Conservation (phyloP, 148 eudicot genomes). For the Rhododendron molle region DNA sequence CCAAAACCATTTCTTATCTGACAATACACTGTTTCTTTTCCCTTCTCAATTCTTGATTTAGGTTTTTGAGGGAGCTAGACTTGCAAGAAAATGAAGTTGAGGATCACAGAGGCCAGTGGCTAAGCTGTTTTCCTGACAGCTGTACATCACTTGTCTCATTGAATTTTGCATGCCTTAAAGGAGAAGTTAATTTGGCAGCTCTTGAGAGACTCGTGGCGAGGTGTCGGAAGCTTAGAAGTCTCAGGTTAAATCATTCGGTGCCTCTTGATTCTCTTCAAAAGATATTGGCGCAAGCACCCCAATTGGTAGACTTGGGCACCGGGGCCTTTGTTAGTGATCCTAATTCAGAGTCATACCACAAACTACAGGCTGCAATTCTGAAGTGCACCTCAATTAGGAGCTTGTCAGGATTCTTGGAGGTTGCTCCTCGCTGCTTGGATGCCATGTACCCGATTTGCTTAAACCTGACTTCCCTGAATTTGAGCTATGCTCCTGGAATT, state of each 20-base stretch:
- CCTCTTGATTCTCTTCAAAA: constrained; percentile 53
- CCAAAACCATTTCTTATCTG: background rate
- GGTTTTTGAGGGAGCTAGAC: constrained; percentile 75
- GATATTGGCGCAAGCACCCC: constrained; percentile 64
- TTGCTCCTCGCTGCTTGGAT: constrained; percentile 56
- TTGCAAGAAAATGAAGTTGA: constrained; percentile 78
- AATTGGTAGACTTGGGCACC: constrained; percentile 60
- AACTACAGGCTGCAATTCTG: constrained; percentile 34
- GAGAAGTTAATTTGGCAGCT: constrained; percentile 52
- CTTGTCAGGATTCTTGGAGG: constrained; percentile 69
- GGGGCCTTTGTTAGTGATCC: constrained; percentile 67
- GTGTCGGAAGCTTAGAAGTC: constrained; percentile 51
- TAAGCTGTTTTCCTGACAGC: constrained; percentile 77
- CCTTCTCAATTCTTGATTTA: constrained; percentile 15
- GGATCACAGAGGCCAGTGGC: constrained; percentile 81
- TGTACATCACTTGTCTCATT: constrained; percentile 75
- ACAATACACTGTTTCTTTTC: background rate
- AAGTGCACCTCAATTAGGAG: constrained; percentile 60
- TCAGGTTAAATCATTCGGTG: constrained; percentile 62
- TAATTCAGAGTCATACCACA: constrained; percentile 43
- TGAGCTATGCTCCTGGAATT: constrained; percentile 77
- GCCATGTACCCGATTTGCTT: constrained; percentile 63
- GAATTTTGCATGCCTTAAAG: constrained; percentile 82
- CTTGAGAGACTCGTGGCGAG: constrained; percentile 74
- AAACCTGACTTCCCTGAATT: constrained; percentile 57